Base-by-base conservation (phyloP, 305 asterid genomes). In the Euphrasia arctica region DNA sequence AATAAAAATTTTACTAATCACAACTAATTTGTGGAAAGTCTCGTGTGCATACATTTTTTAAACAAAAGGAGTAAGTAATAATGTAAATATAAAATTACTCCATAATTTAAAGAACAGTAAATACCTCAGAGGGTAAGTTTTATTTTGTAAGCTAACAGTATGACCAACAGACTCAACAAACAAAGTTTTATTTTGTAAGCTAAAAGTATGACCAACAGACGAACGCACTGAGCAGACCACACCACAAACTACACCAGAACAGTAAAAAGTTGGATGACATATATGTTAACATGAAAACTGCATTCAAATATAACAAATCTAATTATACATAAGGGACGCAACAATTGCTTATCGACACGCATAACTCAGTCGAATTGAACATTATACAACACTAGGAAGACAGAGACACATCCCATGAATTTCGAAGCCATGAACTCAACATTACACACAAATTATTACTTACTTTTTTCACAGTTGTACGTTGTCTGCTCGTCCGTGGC, bases 401-500 rank as follows among this genome's bases (percentile, higher is more conserved):
- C 65, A 66, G 68, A 18, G 34, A 51, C 67, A 61, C 67, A 60
- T 66, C 65, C 72, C 67, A 50, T 34, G 67, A 61, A 60, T 49
- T 54, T 55, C 70, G 69, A 73, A 62, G 77, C 79, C 78, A 80
- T 75, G 52, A 75, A 80, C 82, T 64, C 61, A 63, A 66, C 60
- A 70, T 15, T 15, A 77, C 78, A 73, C 68, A 69, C 63, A 72
- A 78, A 70, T 76, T 70, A 52, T 18, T 18, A 18, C 22, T 49
- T 12, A 5, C 14, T 49, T 15, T 72, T 70, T 74, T 64, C 80
- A 77, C 80, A 72, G 12, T 76, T 60, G 72, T 43, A 69, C 75
- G 65, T 68, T 69, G 78, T 64, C 69, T 47, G 69, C 36, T 60
- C 63, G 9, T 45, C 68, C 58, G 51, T 50, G 15, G 13, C 29